phyloP scores from a whole-genome alignment of 306 rosid genomes.

The Dryas drummondii region DNA sequence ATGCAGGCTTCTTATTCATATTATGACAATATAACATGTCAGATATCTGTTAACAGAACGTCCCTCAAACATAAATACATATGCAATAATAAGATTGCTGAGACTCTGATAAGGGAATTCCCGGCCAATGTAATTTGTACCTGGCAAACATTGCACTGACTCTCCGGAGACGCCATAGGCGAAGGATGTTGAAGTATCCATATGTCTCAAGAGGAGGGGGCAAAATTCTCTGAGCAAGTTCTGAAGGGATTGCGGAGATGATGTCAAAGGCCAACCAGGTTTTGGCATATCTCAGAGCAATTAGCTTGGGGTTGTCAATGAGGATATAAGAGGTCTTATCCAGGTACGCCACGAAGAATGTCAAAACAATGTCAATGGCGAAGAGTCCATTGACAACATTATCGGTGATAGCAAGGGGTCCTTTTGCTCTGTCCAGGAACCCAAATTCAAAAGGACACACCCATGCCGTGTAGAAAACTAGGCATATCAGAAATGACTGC shows the following conservation, averaged over 20 bases:
- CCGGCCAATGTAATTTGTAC: conserved; percentile 24
- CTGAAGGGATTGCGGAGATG: conserved; percentile 60
- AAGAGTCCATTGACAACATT: conserved; percentile 63
- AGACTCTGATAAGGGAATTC: neutral
- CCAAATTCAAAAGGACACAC: conserved; percentile 80
- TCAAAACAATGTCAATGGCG: conserved; percentile 56
- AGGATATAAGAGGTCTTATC: conserved; percentile 57
- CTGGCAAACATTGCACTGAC: conserved; percentile 72
- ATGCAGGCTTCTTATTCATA: too few relatives aligned
- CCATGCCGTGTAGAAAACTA: conserved; percentile 83
- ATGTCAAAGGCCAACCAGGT: conserved; percentile 66
- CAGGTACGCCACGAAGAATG: conserved; percentile 75
- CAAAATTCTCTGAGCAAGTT: conserved; percentile 33
- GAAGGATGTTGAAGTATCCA: conserved; percentile 68
- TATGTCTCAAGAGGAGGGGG: conserved; percentile 42
- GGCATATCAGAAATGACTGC: conserved; percentile 50
- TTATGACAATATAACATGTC: too few relatives aligned
- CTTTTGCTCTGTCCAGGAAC: conserved; percentile 38
- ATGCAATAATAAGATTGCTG: neutral
- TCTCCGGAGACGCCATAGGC: conserved; percentile 84
- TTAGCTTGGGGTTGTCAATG: conserved; percentile 37
- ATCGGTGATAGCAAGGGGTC: conserved; percentile 36
- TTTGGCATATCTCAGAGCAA: conserved; percentile 58
- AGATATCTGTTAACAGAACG: too few relatives aligned
- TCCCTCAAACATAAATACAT: too few relatives aligned